Evolutionary conservation across 768 basidiomycete species (phyloP).

Genomic region (Termitomyces sp.): DNA sequence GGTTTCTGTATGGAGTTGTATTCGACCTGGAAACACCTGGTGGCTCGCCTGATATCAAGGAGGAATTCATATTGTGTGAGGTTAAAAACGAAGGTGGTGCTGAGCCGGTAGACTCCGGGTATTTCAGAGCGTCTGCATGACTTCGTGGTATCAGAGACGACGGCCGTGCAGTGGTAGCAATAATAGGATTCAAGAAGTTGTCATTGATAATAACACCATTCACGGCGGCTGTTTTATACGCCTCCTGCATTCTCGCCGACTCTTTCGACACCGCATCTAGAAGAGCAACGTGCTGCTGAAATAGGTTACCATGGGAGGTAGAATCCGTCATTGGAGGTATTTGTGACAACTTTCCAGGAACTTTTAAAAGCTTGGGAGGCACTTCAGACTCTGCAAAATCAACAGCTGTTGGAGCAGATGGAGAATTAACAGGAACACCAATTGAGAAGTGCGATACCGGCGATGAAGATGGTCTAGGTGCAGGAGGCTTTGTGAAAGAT

Average conservation of each 20-base stretch:
- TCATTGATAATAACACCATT: conserved; percentile 10
- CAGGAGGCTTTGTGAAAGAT: neutral
- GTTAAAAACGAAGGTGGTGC: conserved; percentile 10
- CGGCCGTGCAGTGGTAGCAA: conserved; percentile 2
- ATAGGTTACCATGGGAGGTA: conserved; percentile 38
- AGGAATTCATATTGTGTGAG: neutral
- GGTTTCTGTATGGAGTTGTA: conserved; percentile 16
- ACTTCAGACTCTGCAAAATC: neutral
- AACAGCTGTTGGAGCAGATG: neutral
- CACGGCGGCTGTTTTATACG: conserved; percentile 12
- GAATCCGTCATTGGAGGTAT: conserved; percentile 34
- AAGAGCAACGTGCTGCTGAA: conserved; percentile 69
- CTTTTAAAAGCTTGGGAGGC: conserved; percentile 11
- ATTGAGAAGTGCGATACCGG: neutral
- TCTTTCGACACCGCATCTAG: conserved; percentile 71
- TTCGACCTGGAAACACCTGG: neutral
- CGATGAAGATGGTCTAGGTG: neutral
- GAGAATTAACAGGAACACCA: neutral
- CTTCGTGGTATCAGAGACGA: neutral
- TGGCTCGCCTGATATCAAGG: neutral
- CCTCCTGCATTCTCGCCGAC: conserved; percentile 55
- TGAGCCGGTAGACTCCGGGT: conserved; percentile 11
- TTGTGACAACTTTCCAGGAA: neutral
- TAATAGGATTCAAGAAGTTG: conserved; percentile 4
- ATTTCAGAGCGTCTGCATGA: neutral